phyloP scores from a whole-genome alignment of 2,329 filamentous ascomycete species.

The Monosporascus sp. region DNA sequence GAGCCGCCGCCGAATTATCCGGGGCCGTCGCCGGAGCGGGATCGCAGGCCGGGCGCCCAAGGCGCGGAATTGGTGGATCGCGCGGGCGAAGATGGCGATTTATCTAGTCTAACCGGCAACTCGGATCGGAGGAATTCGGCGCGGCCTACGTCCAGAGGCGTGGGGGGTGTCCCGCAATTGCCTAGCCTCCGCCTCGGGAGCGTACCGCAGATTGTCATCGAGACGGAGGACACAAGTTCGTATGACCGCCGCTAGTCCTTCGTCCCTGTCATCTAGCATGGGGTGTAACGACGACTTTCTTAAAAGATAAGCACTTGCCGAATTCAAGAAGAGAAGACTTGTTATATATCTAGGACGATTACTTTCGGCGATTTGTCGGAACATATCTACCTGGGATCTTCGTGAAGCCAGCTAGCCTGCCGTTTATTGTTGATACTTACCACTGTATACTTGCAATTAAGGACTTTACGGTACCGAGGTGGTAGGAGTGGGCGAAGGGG shows the following conservation, averaged over 20 bases:
- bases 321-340: too few species aligned
- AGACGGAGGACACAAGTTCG: constrained; percentile 42
- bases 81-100: constrained; percentile 18
- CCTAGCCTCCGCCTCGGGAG: constrained; percentile 45
- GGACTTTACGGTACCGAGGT: too few species aligned
- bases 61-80: constrained; percentile 20
- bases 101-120: constrained; percentile 9
- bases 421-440: too few species aligned
- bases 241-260: constrained; percentile 3
- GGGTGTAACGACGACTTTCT: too few species aligned
- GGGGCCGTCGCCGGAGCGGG: constrained; percentile 29
- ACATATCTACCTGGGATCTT: too few species aligned
- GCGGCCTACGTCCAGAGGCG: constrained; percentile 25
- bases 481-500: too few species aligned
- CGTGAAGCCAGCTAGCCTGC: too few species aligned
- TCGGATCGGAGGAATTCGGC: constrained; percentile 6
- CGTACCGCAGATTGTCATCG: constrained; percentile 54
- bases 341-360: too few species aligned
- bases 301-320: too few species aligned
- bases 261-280: background rate
- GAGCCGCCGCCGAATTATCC: constrained; percentile 50
- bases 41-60: constrained; percentile 28
- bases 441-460: too few species aligned
- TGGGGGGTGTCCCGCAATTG: constrained; percentile 40
- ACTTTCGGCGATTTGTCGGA: too few species aligned